Evolutionary conservation across 805 yeast species (phyloP).

Genomic region (Candida anglica): DNA sequence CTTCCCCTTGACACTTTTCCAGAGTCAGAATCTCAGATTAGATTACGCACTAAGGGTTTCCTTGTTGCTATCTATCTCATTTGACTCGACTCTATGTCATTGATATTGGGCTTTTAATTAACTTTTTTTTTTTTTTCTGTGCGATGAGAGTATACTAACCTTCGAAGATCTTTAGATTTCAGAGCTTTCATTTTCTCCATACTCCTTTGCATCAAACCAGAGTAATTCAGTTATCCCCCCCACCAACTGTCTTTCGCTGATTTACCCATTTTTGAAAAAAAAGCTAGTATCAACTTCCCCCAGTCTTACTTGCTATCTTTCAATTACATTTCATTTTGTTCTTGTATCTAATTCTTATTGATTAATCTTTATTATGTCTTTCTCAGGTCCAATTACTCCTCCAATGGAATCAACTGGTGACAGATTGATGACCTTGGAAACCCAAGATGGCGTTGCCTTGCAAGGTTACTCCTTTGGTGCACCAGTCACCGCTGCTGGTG

Average conservation of each 20-base stretch:
- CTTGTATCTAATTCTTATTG: too few species aligned
- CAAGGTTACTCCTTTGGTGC: constrained; percentile 99
- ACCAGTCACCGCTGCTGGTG: constrained; percentile 84
- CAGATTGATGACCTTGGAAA: constrained; percentile 81
- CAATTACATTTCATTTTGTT: too few species aligned
- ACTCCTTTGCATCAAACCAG: too few species aligned
- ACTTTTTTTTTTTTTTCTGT: not conserved
- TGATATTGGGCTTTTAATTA: too few species aligned
- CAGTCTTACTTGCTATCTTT: too few species aligned
- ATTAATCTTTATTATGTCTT: constrained; percentile 34
- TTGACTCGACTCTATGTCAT: too few species aligned
- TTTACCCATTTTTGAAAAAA: too few species aligned
- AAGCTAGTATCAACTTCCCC: too few species aligned
- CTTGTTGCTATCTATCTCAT: not conserved
- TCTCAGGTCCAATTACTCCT: constrained; percentile 84
- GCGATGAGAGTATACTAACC: constrained; percentile 3
- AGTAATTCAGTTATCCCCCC: too few species aligned
- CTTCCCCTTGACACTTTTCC: constrained; percentile 3
- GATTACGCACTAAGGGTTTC: not conserved
- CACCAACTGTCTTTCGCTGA: too few species aligned
- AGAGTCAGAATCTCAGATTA: constrained; percentile 1
- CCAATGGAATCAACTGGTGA: constrained; percentile 83
- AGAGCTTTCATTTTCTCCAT: constrained; percentile 1
- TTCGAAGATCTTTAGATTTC: too few species aligned
- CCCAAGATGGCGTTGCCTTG: constrained; percentile 78